Evolutionary conservation across 1,284 basidiomycete genomes (phyloP).

Genomic region (Bondarzewia mesenterica): DNA sequence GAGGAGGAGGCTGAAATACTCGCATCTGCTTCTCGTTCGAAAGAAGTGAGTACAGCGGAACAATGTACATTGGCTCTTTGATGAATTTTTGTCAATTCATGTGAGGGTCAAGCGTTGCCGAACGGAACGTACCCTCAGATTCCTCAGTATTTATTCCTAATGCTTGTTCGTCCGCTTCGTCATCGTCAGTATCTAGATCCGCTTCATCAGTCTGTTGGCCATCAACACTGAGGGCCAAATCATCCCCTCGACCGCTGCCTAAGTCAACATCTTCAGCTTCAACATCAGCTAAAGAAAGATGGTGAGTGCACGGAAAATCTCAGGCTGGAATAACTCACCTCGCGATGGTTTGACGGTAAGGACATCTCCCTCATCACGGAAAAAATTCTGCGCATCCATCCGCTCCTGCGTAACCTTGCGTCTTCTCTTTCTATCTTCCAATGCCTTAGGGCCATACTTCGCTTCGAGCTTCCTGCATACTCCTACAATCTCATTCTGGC

Average conservation of each 20-base stretch:
- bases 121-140: conserved; percentile 44
- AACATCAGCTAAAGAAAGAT: conserved; percentile 35
- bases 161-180: conserved; percentile 42
- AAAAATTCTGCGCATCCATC: conserved; percentile 11
- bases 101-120: not conserved
- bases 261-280: conserved; percentile 83
- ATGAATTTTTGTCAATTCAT: not conserved
- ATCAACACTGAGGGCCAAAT: conserved; percentile 52
- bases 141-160: conserved; percentile 51
- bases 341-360: conserved; percentile 35
- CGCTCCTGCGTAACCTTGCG: conserved; percentile 22
- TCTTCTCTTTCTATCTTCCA: conserved; percentile 43
- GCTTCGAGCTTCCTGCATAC: conserved; percentile 70
- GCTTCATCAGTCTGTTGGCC: conserved; percentile 35
- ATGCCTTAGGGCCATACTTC: conserved; percentile 64
- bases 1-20: conserved; percentile 62
- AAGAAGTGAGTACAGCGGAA: conserved; percentile 69
- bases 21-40: conserved; percentile 69
- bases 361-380: conserved; percentile 14
- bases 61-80: conserved; percentile 59
- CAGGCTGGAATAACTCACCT: conserved; percentile 25
- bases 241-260: conserved; percentile 34
- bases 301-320: not conserved
- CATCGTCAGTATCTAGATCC: conserved; percentile 38
- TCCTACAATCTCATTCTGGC: conserved; percentile 68